Percentiles rank a stretch among this genome's conserved stretches.
Evolutionary conservation across 768 basidiomycete genomes (phyloP).

Genomic region (Pilatotrama ljubarskyi): DNA sequence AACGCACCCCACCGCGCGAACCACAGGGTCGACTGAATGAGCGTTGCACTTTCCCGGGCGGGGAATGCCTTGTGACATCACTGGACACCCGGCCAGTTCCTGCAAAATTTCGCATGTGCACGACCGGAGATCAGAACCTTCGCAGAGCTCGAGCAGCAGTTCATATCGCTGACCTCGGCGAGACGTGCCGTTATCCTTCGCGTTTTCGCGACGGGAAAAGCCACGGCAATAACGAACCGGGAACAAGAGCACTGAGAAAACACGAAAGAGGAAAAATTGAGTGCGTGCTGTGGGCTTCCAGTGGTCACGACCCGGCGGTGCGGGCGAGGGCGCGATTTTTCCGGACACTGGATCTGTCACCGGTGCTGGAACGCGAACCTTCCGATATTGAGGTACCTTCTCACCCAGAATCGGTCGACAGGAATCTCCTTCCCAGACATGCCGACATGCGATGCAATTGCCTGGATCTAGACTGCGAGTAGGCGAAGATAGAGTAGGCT

Average conservation of each 20-base stretch:
- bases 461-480: constrained; percentile 10
- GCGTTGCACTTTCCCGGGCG: constrained; percentile 1
- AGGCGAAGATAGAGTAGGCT: constrained; percentile 1
- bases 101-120: constrained; percentile 7
- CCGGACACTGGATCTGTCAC: constrained; percentile 14
- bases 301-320: not conserved
- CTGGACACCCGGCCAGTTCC: not conserved
- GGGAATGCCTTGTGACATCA: constrained; percentile 15
- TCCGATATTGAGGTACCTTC: constrained; percentile 20
- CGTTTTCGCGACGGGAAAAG: constrained; percentile 7
- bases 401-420: constrained; percentile 9
- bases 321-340: constrained; percentile 12
- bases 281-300: not conserved
- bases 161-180: constrained; percentile 22
- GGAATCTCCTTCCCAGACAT: constrained; percentile 5
- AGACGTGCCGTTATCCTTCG: constrained; percentile 15
- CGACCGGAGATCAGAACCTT: constrained; percentile 18
- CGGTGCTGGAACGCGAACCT: constrained; percentile 6
- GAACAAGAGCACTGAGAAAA: not conserved
- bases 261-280: constrained; percentile 11
- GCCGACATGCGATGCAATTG: constrained; percentile 10
- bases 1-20: constrained; percentile 5
- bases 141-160: constrained; percentile 7
- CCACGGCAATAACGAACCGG: constrained; percentile 11
- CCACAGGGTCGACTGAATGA: not conserved